Conservation (phyloP, 352 stramenopile genomes). For the Blastocystis sp. region DNA sequence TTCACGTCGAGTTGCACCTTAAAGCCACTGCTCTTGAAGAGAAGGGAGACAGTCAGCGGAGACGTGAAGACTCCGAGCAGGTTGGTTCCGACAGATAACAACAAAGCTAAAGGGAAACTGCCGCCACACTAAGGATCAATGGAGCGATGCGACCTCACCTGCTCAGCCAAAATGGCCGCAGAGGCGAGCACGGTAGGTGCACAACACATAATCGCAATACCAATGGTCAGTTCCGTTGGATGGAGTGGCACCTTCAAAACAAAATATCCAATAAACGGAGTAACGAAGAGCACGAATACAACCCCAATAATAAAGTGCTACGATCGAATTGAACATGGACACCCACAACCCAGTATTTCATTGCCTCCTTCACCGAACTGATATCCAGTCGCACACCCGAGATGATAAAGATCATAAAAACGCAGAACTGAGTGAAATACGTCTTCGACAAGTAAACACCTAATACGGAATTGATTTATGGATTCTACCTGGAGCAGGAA, state of each 20-base stretch:
- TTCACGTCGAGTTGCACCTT: slow-evolving; percentile 21
- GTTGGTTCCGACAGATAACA: slow-evolving; percentile 29
- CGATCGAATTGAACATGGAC: background rate
- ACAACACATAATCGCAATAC: slow-evolving; percentile 43
- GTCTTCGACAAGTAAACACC: slow-evolving; percentile 17
- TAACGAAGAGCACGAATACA: slow-evolving; percentile 20
- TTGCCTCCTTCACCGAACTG: slow-evolving; percentile 37
- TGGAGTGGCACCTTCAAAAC: slow-evolving; percentile 15
- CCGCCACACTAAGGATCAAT: slow-evolving; percentile 49
- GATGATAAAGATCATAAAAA: slow-evolving; percentile 56
- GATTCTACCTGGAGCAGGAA: slow-evolving; percentile 25
- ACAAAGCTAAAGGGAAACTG: slow-evolving; percentile 18
- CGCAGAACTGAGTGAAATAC: slow-evolving; percentile 19
- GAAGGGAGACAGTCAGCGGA: background rate
- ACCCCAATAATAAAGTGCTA: slow-evolving; percentile 49
- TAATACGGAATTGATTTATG: background rate
- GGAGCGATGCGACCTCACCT: background rate
- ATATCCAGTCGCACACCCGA: slow-evolving; percentile 44
- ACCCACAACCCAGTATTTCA: slow-evolving; percentile 35
- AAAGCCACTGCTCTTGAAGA: slow-evolving; percentile 16
- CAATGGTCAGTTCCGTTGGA: slow-evolving; percentile 25
- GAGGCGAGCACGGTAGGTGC: slow-evolving; percentile 44
- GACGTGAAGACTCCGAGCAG: slow-evolving; percentile 44
- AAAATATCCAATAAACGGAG: slow-evolving; percentile 36
- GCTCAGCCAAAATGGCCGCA: slow-evolving; percentile 41